Evolutionary conservation across 2,329 filamentous ascomycete genomes (phyloP), one percentile per base, ranked within the genome.

Genomic region (Juglanconis juglandina): DNA sequence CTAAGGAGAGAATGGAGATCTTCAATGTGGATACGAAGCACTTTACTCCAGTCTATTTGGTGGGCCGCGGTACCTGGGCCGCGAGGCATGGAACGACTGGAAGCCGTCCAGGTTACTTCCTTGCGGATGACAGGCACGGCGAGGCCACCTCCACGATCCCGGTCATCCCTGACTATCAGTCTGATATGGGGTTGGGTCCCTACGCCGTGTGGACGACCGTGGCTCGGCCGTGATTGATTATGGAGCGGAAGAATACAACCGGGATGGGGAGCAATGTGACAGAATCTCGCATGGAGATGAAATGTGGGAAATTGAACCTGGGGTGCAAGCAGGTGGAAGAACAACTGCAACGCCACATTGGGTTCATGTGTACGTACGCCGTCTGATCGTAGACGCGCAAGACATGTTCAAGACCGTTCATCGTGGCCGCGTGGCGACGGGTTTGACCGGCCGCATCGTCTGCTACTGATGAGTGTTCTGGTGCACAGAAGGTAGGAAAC

Each of bases 91-190:
- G 24, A 24, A 24, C 24, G 24, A 24, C 48, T 50, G 48, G 48
- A 50, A 11, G 47, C 30, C 47, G 49, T 58, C 59, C 51, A 59
- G 57, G 58, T 55, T 62, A 47, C 51, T 58, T 53, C 55, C 37
- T 53, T 52, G 56, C 11, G 50, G 54, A 37, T 46, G 14, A 46
- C 48, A 53, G 53, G 56, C 24, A 24, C 24, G n/a, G 41, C 57
- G 10, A 60, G 35, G 14, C 33, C 13, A 48, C 46, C 32, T 34
- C 52, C 44, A 56, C 35, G 17, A 57, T 53, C 60, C 57, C 32
- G 39, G 57, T 60, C 44, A 62, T 62, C 60, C 60, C 60, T 62
- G 60, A 62, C 46, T 62, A 62, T 62, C 60, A 62, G 41, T 47
- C 24, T 24, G 24, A 24, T 35, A 42, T 17, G 50, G 50, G 50